These are phyloP conservation scores for Monosporozyma aerobia DNA, from an alignment of 805 yeast genomes.

Conservation along the genomic window DNA sequence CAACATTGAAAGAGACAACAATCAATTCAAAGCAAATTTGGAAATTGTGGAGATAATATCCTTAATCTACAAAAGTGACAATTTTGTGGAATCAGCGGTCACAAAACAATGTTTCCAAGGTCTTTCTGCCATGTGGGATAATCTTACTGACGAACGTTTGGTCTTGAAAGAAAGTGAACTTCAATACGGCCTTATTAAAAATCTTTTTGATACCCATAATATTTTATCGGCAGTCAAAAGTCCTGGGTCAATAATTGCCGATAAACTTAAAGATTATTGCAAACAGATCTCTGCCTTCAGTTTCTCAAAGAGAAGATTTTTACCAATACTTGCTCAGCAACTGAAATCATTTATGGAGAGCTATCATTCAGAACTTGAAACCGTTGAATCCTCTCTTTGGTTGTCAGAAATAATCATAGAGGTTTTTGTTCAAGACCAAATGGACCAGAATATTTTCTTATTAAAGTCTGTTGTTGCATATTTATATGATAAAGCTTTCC, in stretches of 20 bases:
- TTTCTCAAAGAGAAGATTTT: slow-evolving; percentile 55
- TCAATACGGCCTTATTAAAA: slow-evolving; percentile 48
- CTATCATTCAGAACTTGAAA: background rate
- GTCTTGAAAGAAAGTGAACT: slow-evolving; percentile 45
- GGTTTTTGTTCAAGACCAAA: slow-evolving; percentile 42
- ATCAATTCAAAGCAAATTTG: slow-evolving; percentile 19
- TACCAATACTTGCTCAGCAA: slow-evolving; percentile 51
- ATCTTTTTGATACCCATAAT: slow-evolving; percentile 36
- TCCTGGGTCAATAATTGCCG: slow-evolving; percentile 16
- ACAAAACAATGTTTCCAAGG: background rate
- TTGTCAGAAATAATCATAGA: slow-evolving; percentile 40
- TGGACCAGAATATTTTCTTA: slow-evolving; percentile 45
- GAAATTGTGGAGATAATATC: slow-evolving; percentile 13
- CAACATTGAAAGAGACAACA: slow-evolving; percentile 19
- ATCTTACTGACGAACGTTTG: background rate
- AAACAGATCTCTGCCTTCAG: slow-evolving; percentile 40
- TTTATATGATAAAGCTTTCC: slow-evolving; percentile 37
- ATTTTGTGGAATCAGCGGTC: background rate
- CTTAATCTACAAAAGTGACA: slow-evolving; percentile 22
- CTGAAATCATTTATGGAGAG: slow-evolving; percentile 21
- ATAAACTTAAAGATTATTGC: slow-evolving; percentile 21
- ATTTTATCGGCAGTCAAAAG: slow-evolving; percentile 32
- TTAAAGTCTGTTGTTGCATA: slow-evolving; percentile 50
- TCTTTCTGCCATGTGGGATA: background rate
- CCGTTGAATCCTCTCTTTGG: slow-evolving; percentile 32